Conservation (phyloP, 2,329 filamentous ascomycete genomes). For the Blastomyces silverae region DNA sequence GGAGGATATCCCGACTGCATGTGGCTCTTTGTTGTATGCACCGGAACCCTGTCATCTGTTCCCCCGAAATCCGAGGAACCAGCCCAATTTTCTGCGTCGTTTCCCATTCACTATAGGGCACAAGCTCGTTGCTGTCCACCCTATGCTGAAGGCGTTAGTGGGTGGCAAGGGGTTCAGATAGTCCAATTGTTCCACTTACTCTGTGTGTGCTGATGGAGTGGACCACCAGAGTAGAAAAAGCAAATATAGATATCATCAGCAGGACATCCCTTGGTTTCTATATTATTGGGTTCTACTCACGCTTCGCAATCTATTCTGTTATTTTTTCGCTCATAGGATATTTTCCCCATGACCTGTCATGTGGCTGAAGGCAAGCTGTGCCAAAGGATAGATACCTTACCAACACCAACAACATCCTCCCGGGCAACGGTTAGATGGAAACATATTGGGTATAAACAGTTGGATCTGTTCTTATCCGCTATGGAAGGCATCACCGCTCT, state of each 20-base stretch:
- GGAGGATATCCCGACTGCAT: background rate
- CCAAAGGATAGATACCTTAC: no score
- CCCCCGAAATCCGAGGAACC: background rate
- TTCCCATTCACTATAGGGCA: background rate
- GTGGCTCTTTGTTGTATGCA: background rate
- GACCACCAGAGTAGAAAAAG: background rate
- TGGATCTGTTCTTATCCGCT: background rate
- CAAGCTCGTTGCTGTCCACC: background rate
- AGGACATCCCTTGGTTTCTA: background rate
- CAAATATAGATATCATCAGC: background rate
- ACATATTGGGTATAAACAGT: constrained; percentile 4
- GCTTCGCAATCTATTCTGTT: background rate
- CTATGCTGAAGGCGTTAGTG: background rate
- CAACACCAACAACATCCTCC: background rate
- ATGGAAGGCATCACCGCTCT: background rate
- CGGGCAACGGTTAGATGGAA: constrained; percentile 2
- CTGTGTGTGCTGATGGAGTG: background rate
- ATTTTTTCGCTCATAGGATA: background rate
- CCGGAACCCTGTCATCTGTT: background rate
- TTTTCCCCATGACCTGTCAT: constrained; percentile 7
- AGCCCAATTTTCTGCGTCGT: background rate
- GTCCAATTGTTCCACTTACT: background rate
- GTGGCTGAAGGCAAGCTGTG: background rate
- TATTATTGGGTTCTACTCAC: constrained; percentile 4
- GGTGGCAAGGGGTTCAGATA: background rate